Evolutionary conservation across 352 stramenopile genomes (phyloP).

Genomic region (Chrysophaeum taylorii): DNA sequence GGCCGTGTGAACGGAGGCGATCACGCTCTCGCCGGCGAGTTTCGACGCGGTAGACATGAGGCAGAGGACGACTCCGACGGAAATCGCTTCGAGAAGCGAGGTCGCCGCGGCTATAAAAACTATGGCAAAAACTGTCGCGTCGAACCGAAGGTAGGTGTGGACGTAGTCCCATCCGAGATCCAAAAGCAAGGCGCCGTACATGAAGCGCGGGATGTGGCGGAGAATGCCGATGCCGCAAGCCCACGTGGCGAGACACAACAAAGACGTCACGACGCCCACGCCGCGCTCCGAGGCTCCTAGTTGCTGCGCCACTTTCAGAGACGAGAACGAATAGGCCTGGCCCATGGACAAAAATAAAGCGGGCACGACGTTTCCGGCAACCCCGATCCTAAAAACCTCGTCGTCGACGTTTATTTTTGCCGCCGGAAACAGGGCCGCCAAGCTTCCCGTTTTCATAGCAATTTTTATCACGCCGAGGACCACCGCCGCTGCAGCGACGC

Average conservation of each 20-base stretch:
- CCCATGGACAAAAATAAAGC: neutral
- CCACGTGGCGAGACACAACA: neutral
- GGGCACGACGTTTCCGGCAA: neutral
- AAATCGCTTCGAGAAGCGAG: neutral
- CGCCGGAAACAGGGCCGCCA: neutral
- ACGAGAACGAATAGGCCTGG: neutral
- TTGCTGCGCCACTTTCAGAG: neutral
- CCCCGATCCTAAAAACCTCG: neutral
- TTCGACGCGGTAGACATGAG: neutral
- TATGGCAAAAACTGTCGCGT: neutral
- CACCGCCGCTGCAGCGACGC: neutral
- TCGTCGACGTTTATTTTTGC: neutral
- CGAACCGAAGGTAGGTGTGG: neutral
- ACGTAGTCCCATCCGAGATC: constrained; percentile 7
- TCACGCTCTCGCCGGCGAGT: neutral
- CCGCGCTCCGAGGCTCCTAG: neutral
- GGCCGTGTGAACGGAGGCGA: neutral
- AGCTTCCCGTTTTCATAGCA: neutral
- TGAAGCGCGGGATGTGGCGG: neutral
- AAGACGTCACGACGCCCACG: neutral
- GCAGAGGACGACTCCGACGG: constrained; percentile 3
- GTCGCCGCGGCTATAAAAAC: neutral
- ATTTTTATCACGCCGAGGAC: neutral
- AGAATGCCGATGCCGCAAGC: neutral
- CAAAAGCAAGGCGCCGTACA: neutral